phyloP scores from a whole-genome alignment of 495 filamentous ascomycete genomes.

The Penicillium fimorum region DNA sequence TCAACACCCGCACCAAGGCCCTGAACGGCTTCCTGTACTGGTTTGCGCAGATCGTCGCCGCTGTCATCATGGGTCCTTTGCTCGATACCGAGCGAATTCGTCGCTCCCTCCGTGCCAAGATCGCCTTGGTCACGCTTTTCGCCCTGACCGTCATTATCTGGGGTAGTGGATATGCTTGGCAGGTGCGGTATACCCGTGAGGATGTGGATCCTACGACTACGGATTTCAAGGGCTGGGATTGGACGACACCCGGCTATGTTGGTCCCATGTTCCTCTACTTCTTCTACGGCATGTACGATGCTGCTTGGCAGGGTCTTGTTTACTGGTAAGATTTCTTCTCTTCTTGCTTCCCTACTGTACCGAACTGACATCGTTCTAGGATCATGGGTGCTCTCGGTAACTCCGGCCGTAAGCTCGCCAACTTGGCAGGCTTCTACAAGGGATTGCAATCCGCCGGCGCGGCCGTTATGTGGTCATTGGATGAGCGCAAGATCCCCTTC shows the following conservation, averaged over 20 bases:
- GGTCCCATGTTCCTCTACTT: conserved; percentile 56
- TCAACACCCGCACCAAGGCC: conserved; percentile 47
- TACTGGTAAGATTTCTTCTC: conserved; percentile 64
- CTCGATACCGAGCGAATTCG: conserved; percentile 43
- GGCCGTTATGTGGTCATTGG: conserved; percentile 77
- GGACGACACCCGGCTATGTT: conserved; percentile 38
- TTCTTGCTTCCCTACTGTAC: background rate
- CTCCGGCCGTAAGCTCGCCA: conserved; percentile 84
- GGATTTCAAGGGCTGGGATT: conserved; percentile 37
- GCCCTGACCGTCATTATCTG: conserved; percentile 46
- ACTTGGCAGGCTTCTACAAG: conserved; percentile 91
- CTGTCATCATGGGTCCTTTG: conserved; percentile 43
- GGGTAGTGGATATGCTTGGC: conserved; percentile 54
- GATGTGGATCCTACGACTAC: conserved; percentile 11
- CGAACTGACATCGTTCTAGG: conserved; percentile 40
- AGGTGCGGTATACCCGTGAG: conserved; percentile 43
- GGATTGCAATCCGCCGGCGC: conserved; percentile 84
- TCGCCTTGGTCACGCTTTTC: conserved; percentile 41
- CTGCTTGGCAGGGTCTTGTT: conserved; percentile 64
- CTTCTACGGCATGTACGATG: conserved; percentile 55
- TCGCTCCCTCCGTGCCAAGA: conserved; percentile 40
- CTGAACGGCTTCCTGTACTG: conserved; percentile 53
- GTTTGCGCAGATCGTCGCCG: conserved; percentile 53
- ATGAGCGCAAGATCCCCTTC: conserved; percentile 59
- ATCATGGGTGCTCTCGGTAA: conserved; percentile 88